Conservation (phyloP, 768 basidiomycete species). For the Hydnomerulius pinastri region DNA sequence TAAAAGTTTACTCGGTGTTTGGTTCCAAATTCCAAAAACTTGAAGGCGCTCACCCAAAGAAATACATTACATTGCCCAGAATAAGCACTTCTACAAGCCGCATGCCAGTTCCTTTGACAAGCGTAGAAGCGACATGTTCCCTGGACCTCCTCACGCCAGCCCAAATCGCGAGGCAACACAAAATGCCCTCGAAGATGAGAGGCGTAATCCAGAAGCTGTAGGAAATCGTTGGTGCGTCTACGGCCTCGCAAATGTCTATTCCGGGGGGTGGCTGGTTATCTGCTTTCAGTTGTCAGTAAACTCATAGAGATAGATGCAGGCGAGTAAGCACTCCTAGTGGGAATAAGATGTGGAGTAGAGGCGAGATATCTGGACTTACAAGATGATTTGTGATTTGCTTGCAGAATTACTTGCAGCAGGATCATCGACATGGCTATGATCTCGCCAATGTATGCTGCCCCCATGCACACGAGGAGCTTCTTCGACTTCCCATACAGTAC, state of each 20-base stretch:
- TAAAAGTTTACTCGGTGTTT: neutral
- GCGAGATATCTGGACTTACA: neutral
- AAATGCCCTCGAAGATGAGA: constrained; percentile 51
- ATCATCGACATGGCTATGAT: constrained; percentile 7
- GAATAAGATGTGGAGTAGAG: neutral
- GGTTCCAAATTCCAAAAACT: too few species aligned
- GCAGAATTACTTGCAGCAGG: neutral
- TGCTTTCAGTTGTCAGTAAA: neutral
- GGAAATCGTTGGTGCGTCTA: constrained; percentile 41
- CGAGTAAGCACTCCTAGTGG: too few species aligned
- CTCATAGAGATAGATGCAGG: too few species aligned
- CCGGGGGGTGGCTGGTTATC: constrained; percentile 17
- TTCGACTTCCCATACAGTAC: constrained; percentile 33
- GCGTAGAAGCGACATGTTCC: neutral
- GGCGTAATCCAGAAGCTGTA: constrained; percentile 67
- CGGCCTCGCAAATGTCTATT: constrained; percentile 44
- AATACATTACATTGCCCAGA: neutral
- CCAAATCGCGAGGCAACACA: constrained; percentile 52
- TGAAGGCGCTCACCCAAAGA: neutral
- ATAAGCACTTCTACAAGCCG: neutral
- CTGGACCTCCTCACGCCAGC: constrained; percentile 48
- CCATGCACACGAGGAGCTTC: constrained; percentile 15
- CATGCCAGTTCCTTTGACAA: neutral
- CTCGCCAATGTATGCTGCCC: constrained; percentile 7
- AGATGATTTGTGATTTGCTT: too few species aligned